phyloP scores from a whole-genome alignment of 208 protist species.

The Wallacemonas sp. region DNA sequence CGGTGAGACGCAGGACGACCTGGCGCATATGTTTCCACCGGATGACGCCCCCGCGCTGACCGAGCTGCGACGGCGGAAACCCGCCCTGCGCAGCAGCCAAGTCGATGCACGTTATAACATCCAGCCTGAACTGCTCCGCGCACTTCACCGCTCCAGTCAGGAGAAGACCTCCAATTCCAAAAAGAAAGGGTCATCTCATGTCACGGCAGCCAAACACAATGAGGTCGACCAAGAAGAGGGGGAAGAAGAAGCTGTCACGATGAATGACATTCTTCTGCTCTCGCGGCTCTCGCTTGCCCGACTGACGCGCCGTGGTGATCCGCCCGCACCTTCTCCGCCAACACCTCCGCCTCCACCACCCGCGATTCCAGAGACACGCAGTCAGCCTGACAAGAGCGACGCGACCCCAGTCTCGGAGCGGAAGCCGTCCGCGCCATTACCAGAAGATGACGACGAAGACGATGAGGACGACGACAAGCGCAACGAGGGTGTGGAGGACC shows the following conservation, averaged over 20 bases:
- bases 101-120: conserved; percentile 45
- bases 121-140: conserved; percentile 7
- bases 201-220: too few relatives aligned
- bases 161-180: too few relatives aligned
- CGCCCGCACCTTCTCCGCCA: too few relatives aligned
- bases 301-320: not conserved
- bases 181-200: too few relatives aligned
- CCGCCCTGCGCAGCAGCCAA: conserved; percentile 21
- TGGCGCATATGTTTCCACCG: not conserved
- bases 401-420: not conserved
- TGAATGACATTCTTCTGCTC: not conserved
- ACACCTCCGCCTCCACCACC: too few relatives aligned
- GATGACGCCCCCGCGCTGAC: not conserved
- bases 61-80: not conserved
- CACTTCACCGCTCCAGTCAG: too few relatives aligned
- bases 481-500: not conserved
- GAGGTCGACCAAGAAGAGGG: too few relatives aligned
- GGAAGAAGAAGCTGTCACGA: not conserved
- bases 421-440: not conserved
- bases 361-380: too few relatives aligned
- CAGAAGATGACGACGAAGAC: not conserved
- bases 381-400: too few relatives aligned
- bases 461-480: not conserved
- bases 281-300: not conserved
- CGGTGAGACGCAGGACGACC: conserved; percentile 5